Evolutionary conservation across 371 early-diverging fungal genomes (phyloP).

Genomic region (Mucor sp.): DNA sequence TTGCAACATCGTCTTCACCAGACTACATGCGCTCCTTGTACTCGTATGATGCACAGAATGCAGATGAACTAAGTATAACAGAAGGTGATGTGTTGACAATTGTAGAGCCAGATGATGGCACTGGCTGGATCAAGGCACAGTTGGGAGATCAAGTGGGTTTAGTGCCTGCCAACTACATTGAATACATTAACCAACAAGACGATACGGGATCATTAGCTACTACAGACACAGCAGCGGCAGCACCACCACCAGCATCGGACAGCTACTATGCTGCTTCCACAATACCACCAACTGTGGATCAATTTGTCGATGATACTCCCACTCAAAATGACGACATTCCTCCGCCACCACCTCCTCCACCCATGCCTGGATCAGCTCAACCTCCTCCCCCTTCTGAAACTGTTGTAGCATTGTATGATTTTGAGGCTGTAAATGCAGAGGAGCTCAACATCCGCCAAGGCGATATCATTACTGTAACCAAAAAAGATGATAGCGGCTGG

Average conservation of each 20-base stretch:
- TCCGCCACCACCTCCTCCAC: background rate
- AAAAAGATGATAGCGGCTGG: slow-evolving; percentile 76
- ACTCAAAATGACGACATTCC: background rate
- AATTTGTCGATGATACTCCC: background rate
- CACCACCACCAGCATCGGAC: background rate
- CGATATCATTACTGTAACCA: slow-evolving; percentile 65
- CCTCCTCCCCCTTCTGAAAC: slow-evolving; percentile 2
- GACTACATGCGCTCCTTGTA: slow-evolving; percentile 38
- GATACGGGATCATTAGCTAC: slow-evolving; percentile 5
- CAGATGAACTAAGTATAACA: slow-evolving; percentile 72
- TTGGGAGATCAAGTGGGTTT: slow-evolving; percentile 50
- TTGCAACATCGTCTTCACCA: background rate
- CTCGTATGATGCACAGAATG: slow-evolving; percentile 72
- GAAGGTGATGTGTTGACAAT: slow-evolving; percentile 71
- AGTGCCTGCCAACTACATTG: slow-evolving; percentile 73
- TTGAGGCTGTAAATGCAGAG: slow-evolving; percentile 70
- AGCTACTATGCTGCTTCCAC: background rate
- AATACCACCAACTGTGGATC: background rate
- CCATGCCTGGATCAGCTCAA: background rate
- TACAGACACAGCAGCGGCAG: background rate
- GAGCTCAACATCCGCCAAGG: slow-evolving; percentile 75
- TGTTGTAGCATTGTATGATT: slow-evolving; percentile 79
- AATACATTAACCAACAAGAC: slow-evolving; percentile 18
- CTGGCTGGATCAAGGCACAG: slow-evolving; percentile 80
- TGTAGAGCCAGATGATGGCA: slow-evolving; percentile 59